Conservation (phyloP, 2,329 filamentous ascomycete species). For the Cordyceps tenuipes region DNA sequence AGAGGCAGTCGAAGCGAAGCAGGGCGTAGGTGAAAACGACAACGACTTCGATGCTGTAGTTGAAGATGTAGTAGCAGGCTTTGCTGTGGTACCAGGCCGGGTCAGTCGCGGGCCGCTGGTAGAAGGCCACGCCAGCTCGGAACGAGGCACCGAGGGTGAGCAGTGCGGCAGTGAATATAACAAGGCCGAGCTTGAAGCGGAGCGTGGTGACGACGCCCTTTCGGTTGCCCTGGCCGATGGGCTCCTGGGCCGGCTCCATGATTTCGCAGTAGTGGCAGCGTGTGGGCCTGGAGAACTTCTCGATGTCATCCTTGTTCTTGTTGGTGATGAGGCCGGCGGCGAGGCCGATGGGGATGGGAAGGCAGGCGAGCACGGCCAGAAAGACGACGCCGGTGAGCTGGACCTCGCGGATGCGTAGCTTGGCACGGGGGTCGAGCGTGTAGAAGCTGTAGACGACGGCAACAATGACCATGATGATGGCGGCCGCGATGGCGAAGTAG, state of each 20-base stretch:
- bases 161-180: slow-evolving; percentile 49
- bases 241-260: slow-evolving; percentile 27
- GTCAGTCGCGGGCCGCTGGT: slow-evolving; percentile 36
- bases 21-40: slow-evolving; percentile 60
- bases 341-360: slow-evolving; percentile 49
- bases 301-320: slow-evolving; percentile 10
- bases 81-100: slow-evolving; percentile 65
- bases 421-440: slow-evolving; percentile 46
- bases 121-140: slow-evolving; percentile 52
- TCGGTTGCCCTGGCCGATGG: slow-evolving; percentile 51
- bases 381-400: slow-evolving; percentile 60
- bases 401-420: slow-evolving; percentile 49
- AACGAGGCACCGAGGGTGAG: slow-evolving; percentile 64
- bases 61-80: slow-evolving; percentile 71
- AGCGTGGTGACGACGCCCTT: slow-evolving; percentile 52
- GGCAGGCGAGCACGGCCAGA: slow-evolving; percentile 55
- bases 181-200: slow-evolving; percentile 56
- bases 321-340: slow-evolving; percentile 29
- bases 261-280: too few species aligned
- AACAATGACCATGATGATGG: slow-evolving; percentile 58
- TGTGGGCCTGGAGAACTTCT: too few species aligned
- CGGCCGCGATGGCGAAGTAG: slow-evolving; percentile 48
- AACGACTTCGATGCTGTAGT: slow-evolving; percentile 65
- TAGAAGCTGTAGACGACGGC: slow-evolving; percentile 58
- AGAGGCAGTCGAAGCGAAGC: slow-evolving; percentile 64